Evolutionary conservation across 2,329 filamentous ascomycete species (phyloP), one percentile per base, ranked within the genome.

Genomic region (Fusarium transvaalense): DNA sequence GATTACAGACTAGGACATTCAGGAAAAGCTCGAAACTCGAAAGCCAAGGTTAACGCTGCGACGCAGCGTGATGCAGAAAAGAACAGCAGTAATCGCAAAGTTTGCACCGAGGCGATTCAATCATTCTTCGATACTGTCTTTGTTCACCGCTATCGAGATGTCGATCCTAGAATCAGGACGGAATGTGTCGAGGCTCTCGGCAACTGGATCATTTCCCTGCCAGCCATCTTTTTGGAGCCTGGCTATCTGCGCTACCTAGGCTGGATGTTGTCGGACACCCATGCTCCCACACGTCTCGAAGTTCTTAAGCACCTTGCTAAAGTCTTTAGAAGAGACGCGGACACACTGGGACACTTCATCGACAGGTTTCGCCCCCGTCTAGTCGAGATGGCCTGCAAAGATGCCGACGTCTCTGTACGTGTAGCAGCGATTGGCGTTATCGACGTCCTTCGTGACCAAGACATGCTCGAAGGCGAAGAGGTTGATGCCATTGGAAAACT

Each of bases 61-160:
- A 89, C 96, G 25, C 88, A 97, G 75, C 84, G 87, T 41, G 91
- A 89, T 56, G 84, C 95, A 38, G 85, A 91, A 42, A 88, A 94
- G 68, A 89, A 90, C 35, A 89, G 90, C 67, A 82, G 88, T 64
- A 90, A 89, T 75, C 86, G 92, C 34, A 89, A 92, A 61, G 82
- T 86, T 14, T 88, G 93, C 54, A 90, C 92, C 68, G 86, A 87
- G 31, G 85, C 90, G 62, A 89, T 98, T 60, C 91, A 91, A 70
- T 93, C 97, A 70, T 93, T 94, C 73, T 97, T 98, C 76, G 92
- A 97, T 71, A 92, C 92, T 3, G 90, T 98, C 46, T 99, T 97
- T 76, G 91, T 97, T 31, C 95, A 99, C 79, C 90, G 96, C 47
- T 99, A 98, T 78, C 92, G 96, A 64, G 96, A 99, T 76, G 89